These are phyloP conservation scores for Xanthoparmelia taractica DNA, from an alignment of 495 filamentous ascomycete species.

Conservation along the genomic window DNA sequence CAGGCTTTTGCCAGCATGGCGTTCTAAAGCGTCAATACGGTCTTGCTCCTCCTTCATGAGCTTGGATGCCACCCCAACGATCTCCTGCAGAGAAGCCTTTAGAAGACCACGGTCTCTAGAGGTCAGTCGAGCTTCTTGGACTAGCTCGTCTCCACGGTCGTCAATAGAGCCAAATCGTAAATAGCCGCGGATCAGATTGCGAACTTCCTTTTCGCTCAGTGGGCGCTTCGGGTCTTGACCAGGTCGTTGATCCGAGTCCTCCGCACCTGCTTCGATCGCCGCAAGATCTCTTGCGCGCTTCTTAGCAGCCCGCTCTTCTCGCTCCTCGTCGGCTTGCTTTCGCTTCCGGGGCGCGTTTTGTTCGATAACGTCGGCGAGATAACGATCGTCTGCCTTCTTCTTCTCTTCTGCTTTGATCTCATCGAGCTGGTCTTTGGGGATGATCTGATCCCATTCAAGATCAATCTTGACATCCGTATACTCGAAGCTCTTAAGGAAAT, in stretches of 20 bases:
- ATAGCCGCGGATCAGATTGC: conserved; percentile 80
- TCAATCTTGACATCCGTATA: conserved; percentile 93
- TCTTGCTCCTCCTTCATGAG: conserved; percentile 62
- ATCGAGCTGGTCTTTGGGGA: conserved; percentile 84
- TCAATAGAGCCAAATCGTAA: conserved; percentile 82
- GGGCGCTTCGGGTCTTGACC: conserved; percentile 75
- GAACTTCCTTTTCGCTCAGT: conserved; percentile 81
- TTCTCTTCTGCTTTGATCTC: conserved; percentile 84
- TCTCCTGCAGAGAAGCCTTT: conserved; percentile 59
- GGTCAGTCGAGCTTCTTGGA: conserved; percentile 73
- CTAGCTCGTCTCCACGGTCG: conserved; percentile 74
- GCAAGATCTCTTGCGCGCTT: conserved; percentile 70
- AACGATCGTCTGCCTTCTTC: conserved; percentile 70
- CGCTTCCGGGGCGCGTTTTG: conserved; percentile 82
- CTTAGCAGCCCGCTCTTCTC: conserved; percentile 87
- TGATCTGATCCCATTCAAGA: conserved; percentile 95
- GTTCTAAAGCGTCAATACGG: conserved; percentile 53
- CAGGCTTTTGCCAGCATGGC: conserved; percentile 58
- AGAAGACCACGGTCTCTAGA: conserved; percentile 73
- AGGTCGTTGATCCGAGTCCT: conserved; percentile 50
- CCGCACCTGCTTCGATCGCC: conserved; percentile 42
- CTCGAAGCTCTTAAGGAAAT: conserved; percentile 82
- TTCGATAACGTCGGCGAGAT: conserved; percentile 74
- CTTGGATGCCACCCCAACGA: conserved; percentile 60
- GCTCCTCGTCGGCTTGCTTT: conserved; percentile 58